phyloP scores from a whole-genome alignment of 2,329 filamentous ascomycete genomes.

The Corinectria fuckeliana region DNA sequence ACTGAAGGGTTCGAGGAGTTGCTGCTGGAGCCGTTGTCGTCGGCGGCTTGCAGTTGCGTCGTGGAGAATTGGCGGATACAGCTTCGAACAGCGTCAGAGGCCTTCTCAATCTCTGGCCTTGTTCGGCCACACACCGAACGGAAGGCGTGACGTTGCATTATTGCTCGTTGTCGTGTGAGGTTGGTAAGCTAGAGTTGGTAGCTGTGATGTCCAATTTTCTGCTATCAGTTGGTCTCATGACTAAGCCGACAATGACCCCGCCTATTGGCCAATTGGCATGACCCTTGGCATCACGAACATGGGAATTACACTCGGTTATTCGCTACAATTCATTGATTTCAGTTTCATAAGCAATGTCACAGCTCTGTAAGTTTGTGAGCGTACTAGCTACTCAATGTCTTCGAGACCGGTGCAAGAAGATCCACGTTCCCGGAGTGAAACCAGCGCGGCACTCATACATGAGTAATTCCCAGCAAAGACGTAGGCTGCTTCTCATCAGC shows the following conservation, averaged over 20 bases:
- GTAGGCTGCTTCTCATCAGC: constrained; percentile 9
- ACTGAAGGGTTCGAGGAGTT: constrained; percentile 31
- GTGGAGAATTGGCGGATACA: constrained; percentile 50
- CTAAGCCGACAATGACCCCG: constrained; percentile 26
- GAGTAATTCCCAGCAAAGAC: constrained; percentile 22
- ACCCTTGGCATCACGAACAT: background rate
- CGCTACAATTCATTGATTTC: background rate
- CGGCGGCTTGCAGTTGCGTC: constrained; percentile 43
- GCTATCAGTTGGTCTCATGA: constrained; percentile 18
- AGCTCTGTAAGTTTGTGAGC: constrained; percentile 24
- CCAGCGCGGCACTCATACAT: constrained; percentile 20
- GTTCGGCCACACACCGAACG: constrained; percentile 47
- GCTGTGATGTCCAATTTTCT: constrained; percentile 34
- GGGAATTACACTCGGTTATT: background rate
- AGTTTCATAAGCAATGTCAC: constrained; percentile 14
- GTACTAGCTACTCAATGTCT: constrained; percentile 29
- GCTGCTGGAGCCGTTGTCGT: constrained; percentile 32
- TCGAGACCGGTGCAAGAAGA: constrained; percentile 31
- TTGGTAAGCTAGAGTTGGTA: constrained; percentile 22
- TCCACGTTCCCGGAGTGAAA: constrained; percentile 24
- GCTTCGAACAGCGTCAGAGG: constrained; percentile 39
- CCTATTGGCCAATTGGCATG: constrained; percentile 28
- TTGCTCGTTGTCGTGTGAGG: constrained; percentile 31
- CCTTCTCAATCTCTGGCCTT: constrained; percentile 44
- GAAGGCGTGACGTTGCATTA: constrained; percentile 48